A percentile compares a stretch with the other conserved stretches of the same genome.
Conservation (phyloP, 352 stramenopile species). For the Pythium phragmitis region DNA sequence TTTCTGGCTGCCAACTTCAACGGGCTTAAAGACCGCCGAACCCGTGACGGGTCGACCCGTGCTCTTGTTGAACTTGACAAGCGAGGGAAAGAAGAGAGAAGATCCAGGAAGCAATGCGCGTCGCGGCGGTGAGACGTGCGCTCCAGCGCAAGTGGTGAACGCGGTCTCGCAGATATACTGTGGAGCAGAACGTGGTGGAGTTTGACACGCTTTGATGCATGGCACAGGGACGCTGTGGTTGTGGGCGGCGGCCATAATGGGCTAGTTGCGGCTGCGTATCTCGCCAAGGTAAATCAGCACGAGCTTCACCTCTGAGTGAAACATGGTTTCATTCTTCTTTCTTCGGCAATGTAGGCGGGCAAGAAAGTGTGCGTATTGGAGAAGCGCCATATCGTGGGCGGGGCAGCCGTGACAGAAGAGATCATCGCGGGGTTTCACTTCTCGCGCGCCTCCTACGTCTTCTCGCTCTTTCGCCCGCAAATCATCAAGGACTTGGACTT, state of each 20-base stretch:
- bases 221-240: slow-evolving; percentile 79
- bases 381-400: slow-evolving; percentile 84
- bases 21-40: slow-evolving; percentile 7
- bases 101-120: neutral
- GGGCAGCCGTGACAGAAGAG: slow-evolving; percentile 89
- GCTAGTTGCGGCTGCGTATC: slow-evolving; percentile 86
- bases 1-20: slow-evolving; percentile 21
- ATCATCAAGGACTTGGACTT: slow-evolving; percentile 90
- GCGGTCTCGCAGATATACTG: too few relatives aligned
- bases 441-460: slow-evolving; percentile 89
- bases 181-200: neutral
- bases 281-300: slow-evolving; percentile 59
- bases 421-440: slow-evolving; percentile 91
- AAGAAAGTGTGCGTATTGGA: slow-evolving; percentile 89
- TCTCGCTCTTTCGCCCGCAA: slow-evolving; percentile 86
- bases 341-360: slow-evolving; percentile 36
- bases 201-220: neutral
- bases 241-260: slow-evolving; percentile 90
- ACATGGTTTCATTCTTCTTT: neutral
- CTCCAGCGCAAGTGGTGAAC: slow-evolving; percentile 26
- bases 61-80: slow-evolving; percentile 28
- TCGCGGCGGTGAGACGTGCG: slow-evolving; percentile 3
- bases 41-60: slow-evolving; percentile 15
- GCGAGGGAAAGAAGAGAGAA: slow-evolving; percentile 6
- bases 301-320: neutral